Evolutionary conservation across 2,329 filamentous ascomycete genomes (phyloP), one percentile per base, ranked within the genome.

Genomic region (Lecanoromycetidae sp.): DNA sequence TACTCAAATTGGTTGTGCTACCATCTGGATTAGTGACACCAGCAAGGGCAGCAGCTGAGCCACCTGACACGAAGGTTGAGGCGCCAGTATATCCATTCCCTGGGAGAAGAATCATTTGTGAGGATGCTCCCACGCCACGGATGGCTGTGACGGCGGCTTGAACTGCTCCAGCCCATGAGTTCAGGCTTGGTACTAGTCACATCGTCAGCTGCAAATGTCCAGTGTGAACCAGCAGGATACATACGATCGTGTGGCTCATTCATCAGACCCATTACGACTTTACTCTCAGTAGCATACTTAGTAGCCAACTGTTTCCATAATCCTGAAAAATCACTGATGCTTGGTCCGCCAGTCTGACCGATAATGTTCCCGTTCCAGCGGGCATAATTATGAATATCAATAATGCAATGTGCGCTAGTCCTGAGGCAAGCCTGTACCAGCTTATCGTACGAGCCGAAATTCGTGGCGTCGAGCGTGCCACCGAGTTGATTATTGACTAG

Each of bases 101-200:
- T 0, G 80, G 75, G 1, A 82, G 70, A 10, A 84, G 67, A 54
- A 84, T 81, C 57, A 76, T 71, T 53, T 84, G 76, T 17, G 64
- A 63, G 0, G 66, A 71, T n/a, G 79, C 79, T n/a, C 79, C 80
- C 12, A 76, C 72, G 34, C 71, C 61, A 35, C 80, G 75, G 55
- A 85, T 82, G 3, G 77, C 80, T 0, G 72, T 78, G 1, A 85
- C 80, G 13, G 69, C 77, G 10, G 68, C 69, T 57, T 84, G 80
- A 51, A 76, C 74, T 0, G 75, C 77, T 4, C 67, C 59, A 0
- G 74, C 77, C 80, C 80, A 84, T 1, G 63, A 60, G 22, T 57
- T 60, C 53, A 80, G 67, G 55, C 78, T 71, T 46, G 75, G 61
- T 44, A 60, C 48, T 44, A 17, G n/a, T 19, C 5, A 9, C 8